Conservation (phyloP, 2,329 filamentous ascomycete species). For the Alternaria consortialis region DNA sequence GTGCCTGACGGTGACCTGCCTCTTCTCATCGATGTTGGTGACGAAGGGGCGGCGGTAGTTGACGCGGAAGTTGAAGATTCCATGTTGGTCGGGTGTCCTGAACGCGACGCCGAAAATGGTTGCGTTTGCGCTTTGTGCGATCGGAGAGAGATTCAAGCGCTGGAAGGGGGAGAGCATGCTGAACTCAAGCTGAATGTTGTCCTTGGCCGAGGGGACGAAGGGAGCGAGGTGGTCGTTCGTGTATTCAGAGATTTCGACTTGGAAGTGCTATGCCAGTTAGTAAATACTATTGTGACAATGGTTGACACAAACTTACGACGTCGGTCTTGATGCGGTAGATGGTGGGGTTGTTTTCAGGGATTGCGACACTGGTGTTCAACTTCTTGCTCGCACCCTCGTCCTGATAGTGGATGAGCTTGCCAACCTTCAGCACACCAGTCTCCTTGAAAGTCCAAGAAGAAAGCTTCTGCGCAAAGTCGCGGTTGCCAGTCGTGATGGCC, state of each 20-base stretch:
- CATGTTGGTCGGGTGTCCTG: constrained; percentile 92
- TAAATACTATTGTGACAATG: background rate
- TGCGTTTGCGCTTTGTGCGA: constrained; percentile 68
- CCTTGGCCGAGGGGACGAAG: constrained; percentile 73
- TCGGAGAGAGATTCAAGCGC: constrained; percentile 75
- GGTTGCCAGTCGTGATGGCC: constrained; percentile 75
- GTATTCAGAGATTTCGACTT: constrained; percentile 90
- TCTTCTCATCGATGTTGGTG: constrained; percentile 90
- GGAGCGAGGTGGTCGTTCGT: constrained; percentile 76
- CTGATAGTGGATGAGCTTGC: constrained; percentile 79
- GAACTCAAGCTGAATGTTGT: constrained; percentile 92
- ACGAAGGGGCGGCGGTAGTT: constrained; percentile 97
- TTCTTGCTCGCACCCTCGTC: constrained; percentile 63
- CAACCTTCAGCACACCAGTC: constrained; percentile 85
- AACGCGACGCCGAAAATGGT: constrained; percentile 80
- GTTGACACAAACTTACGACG: constrained; percentile 72
- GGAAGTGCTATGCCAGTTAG: constrained; percentile 70
- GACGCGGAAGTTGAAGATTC: constrained; percentile 97
- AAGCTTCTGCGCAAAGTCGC: constrained; percentile 83
- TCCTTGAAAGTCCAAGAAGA: constrained; percentile 98
- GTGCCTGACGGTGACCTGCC: constrained; percentile 91
- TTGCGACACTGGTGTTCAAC: constrained; percentile 46
- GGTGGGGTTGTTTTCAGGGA: constrained; percentile 72
- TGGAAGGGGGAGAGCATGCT: constrained; percentile 99
- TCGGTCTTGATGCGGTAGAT: constrained; percentile 98